Evolutionary conservation across 805 yeast genomes (phyloP).

Genomic region (Cyberlindnera bimundalis): DNA sequence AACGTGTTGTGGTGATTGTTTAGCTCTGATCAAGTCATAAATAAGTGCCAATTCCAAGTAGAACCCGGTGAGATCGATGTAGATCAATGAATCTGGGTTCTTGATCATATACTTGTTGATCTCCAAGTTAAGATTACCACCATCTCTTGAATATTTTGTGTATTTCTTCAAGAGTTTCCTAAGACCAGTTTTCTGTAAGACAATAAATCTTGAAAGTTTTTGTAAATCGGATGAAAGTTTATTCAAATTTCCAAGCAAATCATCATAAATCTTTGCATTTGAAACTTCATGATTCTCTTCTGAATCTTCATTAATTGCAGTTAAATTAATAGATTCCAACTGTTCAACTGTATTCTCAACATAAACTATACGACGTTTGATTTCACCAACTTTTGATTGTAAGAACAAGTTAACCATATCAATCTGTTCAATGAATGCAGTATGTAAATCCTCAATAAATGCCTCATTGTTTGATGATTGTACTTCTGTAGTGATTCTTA

Average conservation of each 20-base stretch:
- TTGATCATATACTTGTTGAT: slow-evolving; percentile 34
- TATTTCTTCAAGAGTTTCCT: slow-evolving; percentile 73
- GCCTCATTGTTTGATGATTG: slow-evolving; percentile 12
- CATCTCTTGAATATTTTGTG: slow-evolving; percentile 40
- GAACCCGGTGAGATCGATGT: slow-evolving; percentile 55
- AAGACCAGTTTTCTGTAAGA: slow-evolving; percentile 70
- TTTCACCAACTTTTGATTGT: slow-evolving; percentile 63
- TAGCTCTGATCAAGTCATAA: slow-evolving; percentile 44
- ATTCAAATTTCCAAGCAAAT: slow-evolving; percentile 35
- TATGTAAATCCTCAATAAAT: slow-evolving; percentile 33
- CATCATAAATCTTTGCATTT: slow-evolving; percentile 15
- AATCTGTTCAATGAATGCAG: slow-evolving; percentile 53
- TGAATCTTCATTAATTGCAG: no score
- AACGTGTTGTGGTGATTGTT: slow-evolving; percentile 2
- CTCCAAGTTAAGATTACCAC: slow-evolving; percentile 26
- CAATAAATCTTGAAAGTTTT: slow-evolving; percentile 63
- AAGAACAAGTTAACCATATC: slow-evolving; percentile 60
- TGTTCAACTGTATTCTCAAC: slow-evolving; percentile 36
- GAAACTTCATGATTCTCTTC: no score
- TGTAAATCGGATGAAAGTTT: slow-evolving; percentile 52
- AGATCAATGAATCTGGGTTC: slow-evolving; percentile 54
- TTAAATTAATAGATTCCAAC: slow-evolving; percentile 1
- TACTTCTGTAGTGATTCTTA: slow-evolving; percentile 54
- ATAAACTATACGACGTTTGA: slow-evolving; percentile 46
- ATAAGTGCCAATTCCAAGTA: slow-evolving; percentile 57